phyloP scores from a whole-genome alignment of 495 filamentous ascomycete species.

The Coniosporium apollinis region DNA sequence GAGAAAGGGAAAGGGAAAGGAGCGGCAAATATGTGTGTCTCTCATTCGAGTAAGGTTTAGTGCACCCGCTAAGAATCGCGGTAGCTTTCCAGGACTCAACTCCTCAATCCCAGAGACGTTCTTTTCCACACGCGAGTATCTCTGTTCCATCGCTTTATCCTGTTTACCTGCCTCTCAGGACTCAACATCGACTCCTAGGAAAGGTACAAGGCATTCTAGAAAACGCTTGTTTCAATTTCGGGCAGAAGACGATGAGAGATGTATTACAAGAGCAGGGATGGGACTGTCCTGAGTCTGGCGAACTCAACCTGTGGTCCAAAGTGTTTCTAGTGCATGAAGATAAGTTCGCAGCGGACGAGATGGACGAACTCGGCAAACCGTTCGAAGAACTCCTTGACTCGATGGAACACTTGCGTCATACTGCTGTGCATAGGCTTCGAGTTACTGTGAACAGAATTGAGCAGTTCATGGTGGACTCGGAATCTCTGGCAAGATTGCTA shows the following conservation, averaged over 20 bases:
- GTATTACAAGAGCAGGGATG: neutral
- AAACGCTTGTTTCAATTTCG: constrained; percentile 2
- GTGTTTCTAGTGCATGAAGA: neutral
- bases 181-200: constrained; percentile 1
- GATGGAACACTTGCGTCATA: constrained; percentile 1
- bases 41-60: neutral
- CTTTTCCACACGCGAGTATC: neutral
- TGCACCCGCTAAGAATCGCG: neutral
- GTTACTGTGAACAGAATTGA: neutral
- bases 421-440: constrained; percentile 5
- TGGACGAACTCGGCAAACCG: neutral
- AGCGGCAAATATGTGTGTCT: neutral
- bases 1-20: neutral
- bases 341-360: neutral
- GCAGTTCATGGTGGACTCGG: constrained; percentile 1
- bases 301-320: constrained; percentile 2
- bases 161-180: constrained; percentile 1
- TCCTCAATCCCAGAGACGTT: neutral
- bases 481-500: neutral
- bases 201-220: constrained; percentile 4
- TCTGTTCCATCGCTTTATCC: constrained; percentile 5
- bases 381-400: neutral
- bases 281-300: constrained; percentile 3
- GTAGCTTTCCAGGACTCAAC: neutral
- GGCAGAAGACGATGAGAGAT: neutral